Evolutionary conservation across 1,139 yeast genomes (phyloP).

Genomic region (Pichia sp.): DNA sequence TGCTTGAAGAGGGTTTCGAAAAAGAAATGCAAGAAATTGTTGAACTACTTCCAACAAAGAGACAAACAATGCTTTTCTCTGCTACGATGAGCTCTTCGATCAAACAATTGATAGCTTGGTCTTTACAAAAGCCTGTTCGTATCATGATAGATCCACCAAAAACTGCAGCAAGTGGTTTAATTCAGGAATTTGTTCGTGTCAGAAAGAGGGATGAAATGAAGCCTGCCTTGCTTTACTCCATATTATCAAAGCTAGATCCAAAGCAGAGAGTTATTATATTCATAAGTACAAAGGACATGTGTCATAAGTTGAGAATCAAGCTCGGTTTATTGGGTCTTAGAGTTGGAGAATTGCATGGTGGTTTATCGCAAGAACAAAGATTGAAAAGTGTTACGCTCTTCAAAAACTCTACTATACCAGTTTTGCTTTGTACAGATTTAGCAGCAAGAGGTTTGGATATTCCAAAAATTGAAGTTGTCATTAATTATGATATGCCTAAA

Average conservation of each 20-base stretch:
- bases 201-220: slow-evolving; percentile 82
- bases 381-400: slow-evolving; percentile 76
- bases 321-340: slow-evolving; percentile 81
- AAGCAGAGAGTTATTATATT: slow-evolving; percentile 74
- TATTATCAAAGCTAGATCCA: slow-evolving; percentile 63
- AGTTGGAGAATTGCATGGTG: slow-evolving; percentile 92
- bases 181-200: slow-evolving; percentile 90
- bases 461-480: slow-evolving; percentile 90
- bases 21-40: slow-evolving; percentile 88
- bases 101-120: slow-evolving; percentile 79
- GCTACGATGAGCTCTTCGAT: slow-evolving; percentile 97
- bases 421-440: slow-evolving; percentile 90
- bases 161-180: slow-evolving; percentile 79
- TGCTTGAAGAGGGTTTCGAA: slow-evolving; percentile 98
- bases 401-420: slow-evolving; percentile 76
- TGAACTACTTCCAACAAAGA: slow-evolving; percentile 76
- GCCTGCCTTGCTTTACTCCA: slow-evolving; percentile 72
- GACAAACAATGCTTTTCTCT: slow-evolving; percentile 91
- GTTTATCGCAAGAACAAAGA: slow-evolving; percentile 94
- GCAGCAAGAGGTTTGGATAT: slow-evolving; percentile 99
- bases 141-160: slow-evolving; percentile 97
- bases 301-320: slow-evolving; percentile 80
- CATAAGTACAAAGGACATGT: slow-evolving; percentile 84
- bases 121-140: slow-evolving; percentile 84
- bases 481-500: slow-evolving; percentile 95